phyloP scores from a whole-genome alignment of 305 asterid genomes.

The Solanum chacoense region DNA sequence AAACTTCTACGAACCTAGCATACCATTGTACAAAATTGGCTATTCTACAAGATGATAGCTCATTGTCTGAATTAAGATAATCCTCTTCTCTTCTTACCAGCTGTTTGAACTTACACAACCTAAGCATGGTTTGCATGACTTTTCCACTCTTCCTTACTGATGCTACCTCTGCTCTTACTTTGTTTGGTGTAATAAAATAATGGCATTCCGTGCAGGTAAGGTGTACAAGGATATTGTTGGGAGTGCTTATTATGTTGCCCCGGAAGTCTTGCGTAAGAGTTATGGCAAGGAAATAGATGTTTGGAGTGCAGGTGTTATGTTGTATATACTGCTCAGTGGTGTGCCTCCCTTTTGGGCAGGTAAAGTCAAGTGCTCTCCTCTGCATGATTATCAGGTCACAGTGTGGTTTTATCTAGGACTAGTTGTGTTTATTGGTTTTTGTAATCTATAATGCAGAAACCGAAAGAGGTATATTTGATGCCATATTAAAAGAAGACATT shows the following conservation, averaged over 20 bases:
- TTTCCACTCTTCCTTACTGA: not conserved
- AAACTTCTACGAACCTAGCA: not conserved
- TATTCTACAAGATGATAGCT: not conserved
- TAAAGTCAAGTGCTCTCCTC: constrained; percentile 11
- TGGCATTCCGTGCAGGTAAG: constrained; percentile 34
- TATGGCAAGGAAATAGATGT: constrained; percentile 71
- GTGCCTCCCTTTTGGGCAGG: constrained; percentile 93
- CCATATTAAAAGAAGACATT: constrained; percentile 49
- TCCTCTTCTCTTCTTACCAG: not conserved
- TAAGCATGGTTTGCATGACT: not conserved
- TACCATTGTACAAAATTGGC: not conserved
- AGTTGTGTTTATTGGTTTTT: not conserved
- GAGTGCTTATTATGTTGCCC: constrained; percentile 83
- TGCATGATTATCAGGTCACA: not conserved
- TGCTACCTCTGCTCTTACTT: not conserved
- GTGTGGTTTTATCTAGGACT: not conserved
- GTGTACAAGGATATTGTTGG: constrained; percentile 63
- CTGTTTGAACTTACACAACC: not conserved
- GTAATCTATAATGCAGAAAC: constrained; percentile 33
- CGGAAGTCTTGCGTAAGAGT: constrained; percentile 54
- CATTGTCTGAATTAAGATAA: not conserved
- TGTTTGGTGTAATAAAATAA: not conserved
- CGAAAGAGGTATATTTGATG: constrained; percentile 69
- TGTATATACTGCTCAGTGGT: constrained; percentile 65
- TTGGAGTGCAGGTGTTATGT: constrained; percentile 89